These are phyloP conservation scores for Cutaneotrichosporon spelunceum DNA, from an alignment of 1,284 basidiomycete genomes.

Conservation along the genomic window DNA sequence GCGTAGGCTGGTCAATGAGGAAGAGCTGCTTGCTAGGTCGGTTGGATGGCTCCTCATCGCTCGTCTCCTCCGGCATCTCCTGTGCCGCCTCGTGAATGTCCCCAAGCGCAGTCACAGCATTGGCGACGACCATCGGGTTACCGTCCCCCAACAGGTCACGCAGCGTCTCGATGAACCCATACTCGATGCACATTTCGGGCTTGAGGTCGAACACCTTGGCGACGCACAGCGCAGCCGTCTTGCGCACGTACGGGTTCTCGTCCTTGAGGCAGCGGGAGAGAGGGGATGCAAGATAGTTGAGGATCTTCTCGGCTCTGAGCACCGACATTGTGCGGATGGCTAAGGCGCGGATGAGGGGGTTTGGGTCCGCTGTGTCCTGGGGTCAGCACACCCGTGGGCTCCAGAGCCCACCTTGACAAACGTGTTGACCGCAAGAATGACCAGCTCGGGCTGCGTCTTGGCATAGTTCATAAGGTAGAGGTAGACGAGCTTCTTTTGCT, in stretches of 20 bases:
- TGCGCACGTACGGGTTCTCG: slow-evolving; percentile 96
- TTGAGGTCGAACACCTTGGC: slow-evolving; percentile 97
- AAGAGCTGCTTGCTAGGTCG: slow-evolving; percentile 60
- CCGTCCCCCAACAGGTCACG: slow-evolving; percentile 69
- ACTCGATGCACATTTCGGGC: slow-evolving; percentile 89
- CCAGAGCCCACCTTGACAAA: slow-evolving; percentile 66
- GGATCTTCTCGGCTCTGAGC: slow-evolving; percentile 95
- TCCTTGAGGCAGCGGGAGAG: slow-evolving; percentile 85
- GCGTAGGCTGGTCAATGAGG: slow-evolving; percentile 71
- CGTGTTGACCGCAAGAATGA: slow-evolving; percentile 97
- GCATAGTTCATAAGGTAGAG: slow-evolving; percentile 99
- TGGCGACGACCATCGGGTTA: slow-evolving; percentile 99
- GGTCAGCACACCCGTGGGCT: not conserved
- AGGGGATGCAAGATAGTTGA: slow-evolving; percentile 94
- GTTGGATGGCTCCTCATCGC: slow-evolving; percentile 55
- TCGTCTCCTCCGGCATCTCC: slow-evolving; percentile 37
- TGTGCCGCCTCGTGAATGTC: slow-evolving; percentile 72
- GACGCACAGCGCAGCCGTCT: slow-evolving; percentile 91
- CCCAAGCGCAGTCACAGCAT: slow-evolving; percentile 92
- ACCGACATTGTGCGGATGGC: slow-evolving; percentile 98
- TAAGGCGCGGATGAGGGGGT: slow-evolving; percentile 91
- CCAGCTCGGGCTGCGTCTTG: slow-evolving; percentile 94
- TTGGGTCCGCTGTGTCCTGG: slow-evolving; percentile 91
- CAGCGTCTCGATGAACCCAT: slow-evolving; percentile 85
- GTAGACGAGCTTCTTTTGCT: slow-evolving; percentile 70